Evolutionary conservation across 2,329 filamentous ascomycete genomes (phyloP), one percentile per base, ranked within the genome.

Genomic region (Leptographium radiaticola): DNA sequence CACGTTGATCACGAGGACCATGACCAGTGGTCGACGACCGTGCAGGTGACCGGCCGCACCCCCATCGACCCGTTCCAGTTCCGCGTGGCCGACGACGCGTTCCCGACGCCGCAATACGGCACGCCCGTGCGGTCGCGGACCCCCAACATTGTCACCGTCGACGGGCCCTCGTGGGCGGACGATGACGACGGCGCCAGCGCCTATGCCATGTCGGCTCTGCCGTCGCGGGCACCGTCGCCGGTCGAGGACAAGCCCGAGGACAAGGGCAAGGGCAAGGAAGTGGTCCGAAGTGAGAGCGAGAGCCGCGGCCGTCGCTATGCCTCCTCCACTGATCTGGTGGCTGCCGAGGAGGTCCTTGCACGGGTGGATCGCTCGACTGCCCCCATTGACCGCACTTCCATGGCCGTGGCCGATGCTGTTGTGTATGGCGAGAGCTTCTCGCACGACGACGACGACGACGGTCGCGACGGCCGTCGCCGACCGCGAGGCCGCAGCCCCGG

Each of bases 1-100:
- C 39, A 51, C 25, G 25, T 20, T 33, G 13, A 15, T 30, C 11
- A 25, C 15, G 25, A 12, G 20, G 43, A 25, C 13, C 18, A 16
- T 10, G 12, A 16, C 20, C 43, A 13, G 6, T 30, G 11, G n/a
- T 45, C 43, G 43, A 11, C 18, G 18, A 9, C 10, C 10, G 25
- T 12, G 18, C 18, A 30, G 43, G 25, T 45, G 43, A 30, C 12
- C 8, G 25, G 43, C 31, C 15, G 5, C 11, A 3, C 16, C 8
- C 46, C 64, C 50, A 64, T 77, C 61, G 75, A 83, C 64, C 77
- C 79, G 18, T 82, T 83, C 63, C 72, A 80, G 62, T 83, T 71
- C 61, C 78, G 77, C 64, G 75, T 81, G 56, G 59, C 70, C 44
- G 70, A 76, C 56, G 71, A 76, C 60, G 71, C 72, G n/a, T 78